Base-by-base conservation (phyloP, 345 rosid species). In the Murraya koenigii region DNA sequence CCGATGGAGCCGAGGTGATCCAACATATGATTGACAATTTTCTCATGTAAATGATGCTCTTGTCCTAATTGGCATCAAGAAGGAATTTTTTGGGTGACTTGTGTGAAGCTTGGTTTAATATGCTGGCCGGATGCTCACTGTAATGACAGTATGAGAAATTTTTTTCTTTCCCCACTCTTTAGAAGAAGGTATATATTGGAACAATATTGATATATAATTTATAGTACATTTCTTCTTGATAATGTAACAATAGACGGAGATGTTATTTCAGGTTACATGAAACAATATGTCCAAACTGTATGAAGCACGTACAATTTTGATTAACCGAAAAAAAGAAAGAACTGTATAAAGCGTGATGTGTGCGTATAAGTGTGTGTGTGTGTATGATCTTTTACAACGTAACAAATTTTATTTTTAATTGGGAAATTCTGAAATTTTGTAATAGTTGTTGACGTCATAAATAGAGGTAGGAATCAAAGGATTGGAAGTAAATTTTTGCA, bases 21-120 rank as follows among this genome's bases (percentile, higher is more conserved):
- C 89, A 87, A 82, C 97, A 93, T 80, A 88, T 95, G 93, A 79
- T 91, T 33, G 97, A 95, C 87, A 87, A 84, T 78, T 90, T 93
- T 81, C 76, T 74, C 55, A 68, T 88, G 22, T 91, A 81, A 80
- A 59, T 14, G 72, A 13, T 14, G 60, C 19, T 44, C 14, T 65
- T 49, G n/a, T 38, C 47, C 17, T 49, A 39, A 25, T 32, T 61
- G 58, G 28, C 52, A 84, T 69, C n/a, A 41, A 28, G 7, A 52
- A 67, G 22, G n/a, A 2, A 63, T 68, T 32, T 56, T 52, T 56
- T 55, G 26, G 66, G 54, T 32, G 61, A 69, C 49, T 25, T 25
- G 0, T 65, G 59, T 44, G 26, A 38, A 62, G n/a, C 44, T 19
- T 8, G 52, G 66, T 58, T 15, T 20, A 23, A 8, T 32, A 3